Evolutionary conservation across 1,284 basidiomycete species (phyloP).

Genomic region (Vanrija pseudolonga): DNA sequence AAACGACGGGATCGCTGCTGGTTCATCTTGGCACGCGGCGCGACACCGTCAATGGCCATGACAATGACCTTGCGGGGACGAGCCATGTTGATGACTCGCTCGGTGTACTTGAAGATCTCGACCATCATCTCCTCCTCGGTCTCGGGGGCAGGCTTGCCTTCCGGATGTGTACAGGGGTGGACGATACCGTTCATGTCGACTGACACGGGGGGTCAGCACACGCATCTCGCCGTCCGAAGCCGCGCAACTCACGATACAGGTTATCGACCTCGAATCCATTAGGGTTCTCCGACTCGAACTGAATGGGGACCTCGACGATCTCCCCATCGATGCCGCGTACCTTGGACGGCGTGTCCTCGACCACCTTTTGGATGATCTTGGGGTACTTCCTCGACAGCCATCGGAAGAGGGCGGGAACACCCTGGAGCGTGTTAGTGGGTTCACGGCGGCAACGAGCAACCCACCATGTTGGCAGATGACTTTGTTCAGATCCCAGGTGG

Average conservation of each 20-base stretch:
- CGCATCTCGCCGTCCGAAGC: neutral
- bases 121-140: conserved; percentile 99
- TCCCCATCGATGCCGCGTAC: conserved; percentile 60
- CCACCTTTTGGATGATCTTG: conserved; percentile 79
- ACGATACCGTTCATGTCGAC: conserved; percentile 61
- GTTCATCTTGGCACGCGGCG: conserved; percentile 98
- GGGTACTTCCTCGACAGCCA: conserved; percentile 97
- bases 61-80: conserved; percentile 90
- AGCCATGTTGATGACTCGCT: conserved; percentile 95
- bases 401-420: conserved; percentile 86
- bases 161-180: conserved; percentile 97
- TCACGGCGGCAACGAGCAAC: neutral
- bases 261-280: conserved; percentile 96
- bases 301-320: conserved; percentile 71
- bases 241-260: conserved; percentile 71
- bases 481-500: no score
- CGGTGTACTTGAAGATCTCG: conserved; percentile 95
- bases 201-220: conserved; percentile 11
- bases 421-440: conserved; percentile 48
- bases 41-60: conserved; percentile 99
- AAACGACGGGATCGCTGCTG: conserved; percentile 96
- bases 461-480: conserved; percentile 8
- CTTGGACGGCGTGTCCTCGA: conserved; percentile 73
- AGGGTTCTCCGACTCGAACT: conserved; percentile 84
- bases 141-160: conserved; percentile 90